phyloP scores from a whole-genome alignment of 805 yeast genomes.

The Candida lessepsii region DNA sequence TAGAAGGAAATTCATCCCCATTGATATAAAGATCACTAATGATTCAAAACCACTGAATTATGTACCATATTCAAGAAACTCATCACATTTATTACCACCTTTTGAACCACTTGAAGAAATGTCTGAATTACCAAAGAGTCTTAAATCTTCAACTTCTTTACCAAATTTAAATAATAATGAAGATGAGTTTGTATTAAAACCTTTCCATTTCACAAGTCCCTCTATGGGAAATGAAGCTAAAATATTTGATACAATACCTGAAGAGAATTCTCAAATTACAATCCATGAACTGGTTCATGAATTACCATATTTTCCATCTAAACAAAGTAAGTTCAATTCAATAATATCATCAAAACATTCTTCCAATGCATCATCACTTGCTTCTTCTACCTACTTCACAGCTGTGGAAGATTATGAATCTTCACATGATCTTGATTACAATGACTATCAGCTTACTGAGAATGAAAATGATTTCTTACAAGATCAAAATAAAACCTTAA shows the following conservation, averaged over 20 bases:
- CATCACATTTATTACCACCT: constrained; percentile 15
- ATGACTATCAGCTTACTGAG: no score
- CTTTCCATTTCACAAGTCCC: constrained; percentile 12
- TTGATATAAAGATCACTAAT: constrained; percentile 16
- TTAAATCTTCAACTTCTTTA: constrained; percentile 1
- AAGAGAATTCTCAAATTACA: background rate
- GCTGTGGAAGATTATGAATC: constrained; percentile 5
- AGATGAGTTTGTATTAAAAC: constrained; percentile 12
- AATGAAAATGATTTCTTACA: no score
- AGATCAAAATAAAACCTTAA: background rate
- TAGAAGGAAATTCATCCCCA: constrained; percentile 20
- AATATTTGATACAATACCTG: constrained; percentile 1
- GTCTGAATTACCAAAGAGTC: background rate
- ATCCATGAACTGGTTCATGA: constrained; percentile 2
- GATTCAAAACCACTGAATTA: constrained; percentile 16
- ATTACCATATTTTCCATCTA: constrained; percentile 1
- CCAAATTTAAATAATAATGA: background rate
- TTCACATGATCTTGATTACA: background rate
- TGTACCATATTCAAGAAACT: constrained; percentile 7
- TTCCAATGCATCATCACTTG: constrained; percentile 3
- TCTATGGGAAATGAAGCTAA: background rate
- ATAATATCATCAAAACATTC: constrained; percentile 6
- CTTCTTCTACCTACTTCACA: constrained; percentile 13
- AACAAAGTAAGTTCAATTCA: background rate
- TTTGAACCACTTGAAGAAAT: constrained; percentile 9